Conservation (phyloP, 2,329 filamentous ascomycete genomes). For the Ilyonectria mors-panacis region DNA sequence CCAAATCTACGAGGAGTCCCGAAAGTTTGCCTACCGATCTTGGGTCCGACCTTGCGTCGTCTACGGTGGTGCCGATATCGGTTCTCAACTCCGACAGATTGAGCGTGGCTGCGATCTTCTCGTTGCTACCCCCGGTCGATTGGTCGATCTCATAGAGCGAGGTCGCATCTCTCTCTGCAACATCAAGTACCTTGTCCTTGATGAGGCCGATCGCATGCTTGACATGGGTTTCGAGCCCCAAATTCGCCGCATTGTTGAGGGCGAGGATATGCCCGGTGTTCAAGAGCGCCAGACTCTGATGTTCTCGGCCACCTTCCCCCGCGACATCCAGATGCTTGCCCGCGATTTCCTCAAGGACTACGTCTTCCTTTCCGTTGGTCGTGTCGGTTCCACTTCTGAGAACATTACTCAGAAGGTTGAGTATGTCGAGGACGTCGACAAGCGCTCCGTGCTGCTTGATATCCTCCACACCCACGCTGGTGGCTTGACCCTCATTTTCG, state of each 20-base stretch:
- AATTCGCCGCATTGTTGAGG: constrained; percentile 98
- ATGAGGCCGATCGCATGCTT: constrained; percentile 99
- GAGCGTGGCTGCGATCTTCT: constrained; percentile 97
- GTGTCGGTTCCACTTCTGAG: constrained; percentile 99
- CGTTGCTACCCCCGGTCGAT: constrained; percentile 95
- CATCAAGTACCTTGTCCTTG: constrained; percentile 99
- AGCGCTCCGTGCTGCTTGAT: constrained; percentile 96
- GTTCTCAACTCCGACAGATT: constrained; percentile 97
- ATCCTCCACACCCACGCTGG: constrained; percentile 95
- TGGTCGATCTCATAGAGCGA: constrained; percentile 98
- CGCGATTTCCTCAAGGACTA: constrained; percentile 99
- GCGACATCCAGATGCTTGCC: constrained; percentile 99
- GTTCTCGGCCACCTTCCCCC: constrained; percentile 99
- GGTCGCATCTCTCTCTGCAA: constrained; percentile 97
- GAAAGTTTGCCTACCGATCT: constrained; percentile 98
- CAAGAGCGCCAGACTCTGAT: constrained; percentile 95
- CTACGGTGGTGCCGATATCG: constrained; percentile 99
- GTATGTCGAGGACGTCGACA: constrained; percentile 97
- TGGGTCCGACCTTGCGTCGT: constrained; percentile 99
- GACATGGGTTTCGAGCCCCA: constrained; percentile 99
- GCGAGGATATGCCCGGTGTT: constrained; percentile 95
- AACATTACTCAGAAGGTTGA: constrained; percentile 99
- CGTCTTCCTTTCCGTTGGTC: constrained; percentile 97
- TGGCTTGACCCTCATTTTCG: constrained; percentile 95
- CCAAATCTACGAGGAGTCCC: constrained; percentile 97